Conservation (phyloP, 73 alveolate genomes). For the Loxodes magnus region DNA sequence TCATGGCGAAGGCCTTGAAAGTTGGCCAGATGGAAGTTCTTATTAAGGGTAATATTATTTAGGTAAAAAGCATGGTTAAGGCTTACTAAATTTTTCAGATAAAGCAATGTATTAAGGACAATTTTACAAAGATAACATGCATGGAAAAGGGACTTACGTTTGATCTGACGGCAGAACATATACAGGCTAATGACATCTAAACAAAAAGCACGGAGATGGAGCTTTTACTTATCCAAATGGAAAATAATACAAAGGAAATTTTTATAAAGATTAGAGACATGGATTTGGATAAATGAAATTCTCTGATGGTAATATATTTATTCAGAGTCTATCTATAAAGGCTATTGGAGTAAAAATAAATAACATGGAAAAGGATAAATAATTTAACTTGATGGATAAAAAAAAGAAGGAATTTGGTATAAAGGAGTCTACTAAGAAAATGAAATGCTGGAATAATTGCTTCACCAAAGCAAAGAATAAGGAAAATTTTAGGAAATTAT, state of each 20-base stretch:
- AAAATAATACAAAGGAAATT: constrained; percentile 4
- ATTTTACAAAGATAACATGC: constrained; percentile 1
- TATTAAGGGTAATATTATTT: not conserved
- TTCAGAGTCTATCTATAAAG: not conserved
- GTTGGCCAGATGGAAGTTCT: constrained; percentile 48
- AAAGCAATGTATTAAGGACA: not conserved
- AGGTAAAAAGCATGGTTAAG: not conserved
- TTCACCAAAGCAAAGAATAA: too few relatives aligned
- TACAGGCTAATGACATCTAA: not conserved
- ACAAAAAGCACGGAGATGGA: not conserved
- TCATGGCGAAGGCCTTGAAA: constrained; percentile 44
- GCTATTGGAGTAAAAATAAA: not conserved
- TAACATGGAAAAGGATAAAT: not conserved
- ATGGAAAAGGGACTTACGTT: not conserved
- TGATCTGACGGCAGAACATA: not conserved
- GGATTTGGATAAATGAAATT: constrained; percentile 15
- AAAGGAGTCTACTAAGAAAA: too few relatives aligned
- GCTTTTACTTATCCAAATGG: not conserved
- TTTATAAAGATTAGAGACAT: not conserved
- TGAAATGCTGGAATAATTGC: too few relatives aligned
- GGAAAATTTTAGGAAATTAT: too few relatives aligned
- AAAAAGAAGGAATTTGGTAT: too few relatives aligned
- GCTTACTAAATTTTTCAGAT: not conserved
- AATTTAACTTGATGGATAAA: not conserved
- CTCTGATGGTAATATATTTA: constrained; percentile 34